Evolutionary conservation across 106 monocot species (phyloP).

Genomic region (Agapanthus africanus): DNA sequence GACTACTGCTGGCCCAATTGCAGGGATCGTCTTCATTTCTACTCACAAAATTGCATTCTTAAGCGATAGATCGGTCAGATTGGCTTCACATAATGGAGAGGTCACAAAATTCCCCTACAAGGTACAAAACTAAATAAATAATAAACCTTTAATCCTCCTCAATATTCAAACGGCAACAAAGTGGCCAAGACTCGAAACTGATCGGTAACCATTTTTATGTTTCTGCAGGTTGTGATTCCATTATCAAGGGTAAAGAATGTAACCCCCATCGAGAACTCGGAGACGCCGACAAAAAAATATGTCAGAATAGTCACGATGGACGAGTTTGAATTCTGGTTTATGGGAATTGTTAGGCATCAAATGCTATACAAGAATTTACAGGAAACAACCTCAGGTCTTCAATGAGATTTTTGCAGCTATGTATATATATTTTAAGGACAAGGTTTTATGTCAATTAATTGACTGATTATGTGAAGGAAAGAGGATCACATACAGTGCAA

Average conservation of each 20-base stretch:
- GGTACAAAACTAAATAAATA: conserved; percentile 3
- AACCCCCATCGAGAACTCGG: conserved; percentile 25
- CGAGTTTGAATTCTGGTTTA: conserved; percentile 62
- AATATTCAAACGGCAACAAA: too few species aligned
- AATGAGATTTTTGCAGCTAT: too few species aligned
- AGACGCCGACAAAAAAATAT: conserved; percentile 42
- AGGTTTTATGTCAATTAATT: too few species aligned
- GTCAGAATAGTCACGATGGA: conserved; percentile 48
- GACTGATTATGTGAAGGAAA: too few species aligned
- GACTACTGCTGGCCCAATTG: conserved; percentile 33
- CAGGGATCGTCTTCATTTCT: conserved; percentile 27
- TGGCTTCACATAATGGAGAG: conserved; percentile 19
- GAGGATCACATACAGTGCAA: too few species aligned
- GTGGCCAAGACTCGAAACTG: too few species aligned
- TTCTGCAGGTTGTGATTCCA: conserved; percentile 28
- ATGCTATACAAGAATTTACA: neutral
- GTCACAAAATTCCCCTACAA: conserved; percentile 21
- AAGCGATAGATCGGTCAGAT: conserved; percentile 10
- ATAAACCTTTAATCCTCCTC: too few species aligned
- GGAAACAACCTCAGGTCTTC: neutral
- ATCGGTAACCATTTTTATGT: too few species aligned
- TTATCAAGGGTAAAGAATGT: conserved; percentile 39
- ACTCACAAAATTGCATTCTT: conserved; percentile 26
- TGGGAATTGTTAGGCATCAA: conserved; percentile 31
- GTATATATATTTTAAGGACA: too few species aligned